Conservation (phyloP, 768 basidiomycete species). For the Xanthoconium purpureum region DNA sequence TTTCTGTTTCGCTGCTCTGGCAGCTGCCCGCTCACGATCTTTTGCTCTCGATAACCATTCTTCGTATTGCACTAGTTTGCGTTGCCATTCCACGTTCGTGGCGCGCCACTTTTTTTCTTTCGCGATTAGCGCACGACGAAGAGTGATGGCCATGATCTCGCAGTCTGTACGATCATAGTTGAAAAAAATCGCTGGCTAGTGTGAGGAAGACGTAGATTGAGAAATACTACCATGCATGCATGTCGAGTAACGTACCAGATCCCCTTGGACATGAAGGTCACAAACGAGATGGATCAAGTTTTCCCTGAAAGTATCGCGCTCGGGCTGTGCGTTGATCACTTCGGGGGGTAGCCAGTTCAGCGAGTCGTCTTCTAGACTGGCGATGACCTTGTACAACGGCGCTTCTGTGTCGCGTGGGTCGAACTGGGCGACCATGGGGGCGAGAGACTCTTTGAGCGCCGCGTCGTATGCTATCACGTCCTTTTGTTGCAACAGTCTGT, state of each 20-base stretch:
- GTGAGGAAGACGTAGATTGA: neutral
- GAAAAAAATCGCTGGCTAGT: constrained; percentile 65
- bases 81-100: constrained; percentile 45
- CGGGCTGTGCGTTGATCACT: constrained; percentile 35
- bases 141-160: constrained; percentile 46
- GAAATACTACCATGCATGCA: neutral
- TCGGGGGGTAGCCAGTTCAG: constrained; percentile 21
- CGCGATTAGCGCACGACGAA: constrained; percentile 36
- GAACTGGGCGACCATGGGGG: constrained; percentile 34
- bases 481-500: constrained; percentile 49
- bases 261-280: constrained; percentile 52
- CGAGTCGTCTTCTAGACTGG: constrained; percentile 39
- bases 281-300: constrained; percentile 53
- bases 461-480: constrained; percentile 61
- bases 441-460: constrained; percentile 45
- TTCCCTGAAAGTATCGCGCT: constrained; percentile 28
- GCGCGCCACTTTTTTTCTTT: constrained; percentile 52
- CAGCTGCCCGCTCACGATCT: constrained; percentile 45
- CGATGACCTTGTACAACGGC: constrained; percentile 39
- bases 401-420: constrained; percentile 35
- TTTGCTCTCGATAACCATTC: constrained; percentile 46
- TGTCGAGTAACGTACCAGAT: constrained; percentile 44
- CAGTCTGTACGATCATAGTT: constrained; percentile 60
- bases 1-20: constrained; percentile 40
- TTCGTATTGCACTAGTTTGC: constrained; percentile 50